Percentiles rank a stretch among this genome's conserved stretches.
phyloP scores from a whole-genome alignment of 2,329 filamentous ascomycete species.

The Ceratocystis variospora region DNA sequence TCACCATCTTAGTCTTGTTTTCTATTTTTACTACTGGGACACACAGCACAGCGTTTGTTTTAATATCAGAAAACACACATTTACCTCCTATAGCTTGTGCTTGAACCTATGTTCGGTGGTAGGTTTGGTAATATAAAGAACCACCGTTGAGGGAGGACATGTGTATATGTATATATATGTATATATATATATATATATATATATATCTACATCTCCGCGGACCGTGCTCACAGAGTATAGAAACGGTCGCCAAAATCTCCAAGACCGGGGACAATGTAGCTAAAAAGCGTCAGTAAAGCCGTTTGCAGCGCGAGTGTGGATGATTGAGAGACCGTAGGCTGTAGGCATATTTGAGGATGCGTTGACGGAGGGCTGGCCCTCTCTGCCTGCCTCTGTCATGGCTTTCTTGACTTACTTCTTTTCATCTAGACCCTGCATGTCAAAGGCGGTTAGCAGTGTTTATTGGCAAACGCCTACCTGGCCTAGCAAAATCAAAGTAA shows the following conservation, averaged over 20 bases:
- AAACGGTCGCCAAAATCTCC: constrained; percentile 94
- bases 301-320: background rate
- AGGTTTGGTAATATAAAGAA: too few relatives aligned
- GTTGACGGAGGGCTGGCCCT: background rate
- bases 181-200: background rate
- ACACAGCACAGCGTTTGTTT: constrained; percentile 7
- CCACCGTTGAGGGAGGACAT: background rate
- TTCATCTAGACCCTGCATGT: constrained; percentile 63
- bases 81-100: background rate
- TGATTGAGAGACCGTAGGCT: background rate
- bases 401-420: constrained; percentile 59
- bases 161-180: background rate
- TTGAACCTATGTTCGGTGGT: background rate
- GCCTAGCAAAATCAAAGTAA: background rate
- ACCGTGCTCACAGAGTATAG: constrained; percentile 45
- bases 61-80: constrained; percentile 4
- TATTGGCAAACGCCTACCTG: background rate
- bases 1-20: background rate
- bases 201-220: background rate
- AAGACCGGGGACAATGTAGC: constrained; percentile 86
- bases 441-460: background rate
- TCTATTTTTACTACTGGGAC: constrained; percentile 8
- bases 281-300: constrained; percentile 28
- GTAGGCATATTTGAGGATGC: background rate
- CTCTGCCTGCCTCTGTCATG: background rate